These are phyloP conservation scores for Pyrenula massariospora DNA, from an alignment of 495 filamentous ascomycete genomes.

Conservation along the genomic window DNA sequence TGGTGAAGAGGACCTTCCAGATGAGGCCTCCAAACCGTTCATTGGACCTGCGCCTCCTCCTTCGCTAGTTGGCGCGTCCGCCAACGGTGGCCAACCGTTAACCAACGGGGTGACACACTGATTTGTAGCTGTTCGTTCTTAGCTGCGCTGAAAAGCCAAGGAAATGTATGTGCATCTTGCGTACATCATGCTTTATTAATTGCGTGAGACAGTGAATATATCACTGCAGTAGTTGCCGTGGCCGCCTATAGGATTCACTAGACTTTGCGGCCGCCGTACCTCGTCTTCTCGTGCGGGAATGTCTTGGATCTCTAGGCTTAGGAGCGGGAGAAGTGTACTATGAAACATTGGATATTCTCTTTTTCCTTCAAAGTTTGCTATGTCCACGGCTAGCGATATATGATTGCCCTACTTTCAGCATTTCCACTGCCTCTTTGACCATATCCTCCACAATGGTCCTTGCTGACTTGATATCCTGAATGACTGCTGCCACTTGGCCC, in stretches of 20 bases:
- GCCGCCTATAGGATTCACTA: too few species aligned
- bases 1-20: conserved; percentile 55
- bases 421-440: conserved; percentile 64
- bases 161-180: too few species aligned
- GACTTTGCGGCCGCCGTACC: too few species aligned
- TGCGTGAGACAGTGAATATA: too few species aligned
- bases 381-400: conserved; percentile 19
- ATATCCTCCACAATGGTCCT: conserved; percentile 73
- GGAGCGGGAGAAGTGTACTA: too few species aligned
- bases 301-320: too few species aligned
- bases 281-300: too few species aligned
- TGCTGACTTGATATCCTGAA: conserved; percentile 67
- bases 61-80: conserved; percentile 30
- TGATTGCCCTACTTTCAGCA: conserved; percentile 38
- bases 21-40: conserved; percentile 38
- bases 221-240: too few species aligned
- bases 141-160: too few species aligned
- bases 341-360: too few species aligned
- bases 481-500: conserved; percentile 80
- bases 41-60: conserved; percentile 46
- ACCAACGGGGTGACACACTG: conserved; percentile 28
- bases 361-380: conserved; percentile 28
- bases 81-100: conserved; percentile 31
- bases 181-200: too few species aligned
- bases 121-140: too few species aligned